Percentiles rank a stretch among this genome's conserved stretches.
phyloP scores from a whole-genome alignment of 2,329 filamentous ascomycete species.

The Botrytis aclada region DNA sequence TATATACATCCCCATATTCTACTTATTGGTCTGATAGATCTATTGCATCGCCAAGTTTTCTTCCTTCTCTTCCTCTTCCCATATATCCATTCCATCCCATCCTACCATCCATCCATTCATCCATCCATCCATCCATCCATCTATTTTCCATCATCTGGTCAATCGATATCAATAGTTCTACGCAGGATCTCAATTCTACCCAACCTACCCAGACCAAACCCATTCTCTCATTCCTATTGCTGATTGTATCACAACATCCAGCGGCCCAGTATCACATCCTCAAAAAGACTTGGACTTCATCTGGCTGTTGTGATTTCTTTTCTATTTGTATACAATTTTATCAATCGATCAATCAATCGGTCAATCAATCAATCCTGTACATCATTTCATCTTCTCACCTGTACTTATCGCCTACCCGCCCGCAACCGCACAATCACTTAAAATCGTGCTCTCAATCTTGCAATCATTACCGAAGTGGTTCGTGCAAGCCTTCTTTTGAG shows the following conservation, averaged over 20 bases:
- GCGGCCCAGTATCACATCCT: background rate
- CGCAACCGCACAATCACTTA: background rate
- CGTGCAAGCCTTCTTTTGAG: conserved; percentile 1
- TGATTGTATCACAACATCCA: background rate
- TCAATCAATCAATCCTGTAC: background rate
- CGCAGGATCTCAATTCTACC: background rate
- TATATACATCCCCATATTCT: background rate
- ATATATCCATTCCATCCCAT: background rate
- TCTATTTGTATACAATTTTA: background rate
- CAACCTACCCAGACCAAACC: background rate
- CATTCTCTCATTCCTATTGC: background rate
- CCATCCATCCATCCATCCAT: background rate
- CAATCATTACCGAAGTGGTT: conserved; percentile 11
- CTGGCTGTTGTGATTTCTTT: background rate
- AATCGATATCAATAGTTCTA: background rate
- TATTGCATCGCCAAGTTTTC: background rate
- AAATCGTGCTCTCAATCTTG: background rate
- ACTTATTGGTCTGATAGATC: background rate
- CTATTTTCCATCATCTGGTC: background rate
- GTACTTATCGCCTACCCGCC: conserved; percentile 11
- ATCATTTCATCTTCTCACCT: background rate
- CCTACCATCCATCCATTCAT: background rate
- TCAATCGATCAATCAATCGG: background rate
- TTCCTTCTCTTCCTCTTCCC: background rate
- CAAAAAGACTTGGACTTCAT: background rate